A percentile compares a stretch with the other conserved stretches of the same genome.
Conservation (phyloP, 768 basidiomycete genomes). For the Termitomyces sp. region DNA sequence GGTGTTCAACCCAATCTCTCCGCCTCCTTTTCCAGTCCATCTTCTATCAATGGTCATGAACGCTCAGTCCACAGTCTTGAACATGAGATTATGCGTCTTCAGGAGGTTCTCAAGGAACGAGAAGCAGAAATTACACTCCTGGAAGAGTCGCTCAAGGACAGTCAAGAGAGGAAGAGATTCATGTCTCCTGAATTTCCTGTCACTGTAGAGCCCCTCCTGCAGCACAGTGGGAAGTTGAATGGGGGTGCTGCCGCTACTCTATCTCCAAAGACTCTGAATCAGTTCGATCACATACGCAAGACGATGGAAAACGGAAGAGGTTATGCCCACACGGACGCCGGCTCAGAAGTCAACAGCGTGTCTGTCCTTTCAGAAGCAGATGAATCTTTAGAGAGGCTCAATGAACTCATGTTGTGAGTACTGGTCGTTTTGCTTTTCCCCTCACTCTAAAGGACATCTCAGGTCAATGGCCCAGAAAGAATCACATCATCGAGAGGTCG, state of each 20-base stretch:
- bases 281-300: slow-evolving; percentile 69
- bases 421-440: background rate
- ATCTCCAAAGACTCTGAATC: slow-evolving; percentile 67
- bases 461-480: slow-evolving; percentile 99
- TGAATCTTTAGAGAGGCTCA: slow-evolving; percentile 73
- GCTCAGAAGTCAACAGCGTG: slow-evolving; percentile 28
- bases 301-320: slow-evolving; percentile 52
- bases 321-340: slow-evolving; percentile 28
- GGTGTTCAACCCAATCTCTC: slow-evolving; percentile 49
- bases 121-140: slow-evolving; percentile 85
- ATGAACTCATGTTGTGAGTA: slow-evolving; percentile 88
- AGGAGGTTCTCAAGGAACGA: slow-evolving; percentile 85
- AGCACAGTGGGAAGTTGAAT: slow-evolving; percentile 18
- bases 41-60: slow-evolving; percentile 37
- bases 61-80: slow-evolving; percentile 83
- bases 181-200: slow-evolving; percentile 8
- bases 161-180: slow-evolving; percentile 19
- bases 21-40: slow-evolving; percentile 44
- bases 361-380: slow-evolving; percentile 47
- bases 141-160: slow-evolving; percentile 48
- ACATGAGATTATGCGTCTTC: slow-evolving; percentile 92
- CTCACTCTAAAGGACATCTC: slow-evolving; percentile 9
- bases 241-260: slow-evolving; percentile 32
- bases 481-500: slow-evolving; percentile 76
- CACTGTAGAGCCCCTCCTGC: slow-evolving; percentile 10